Conservation (phyloP, 2,329 filamentous ascomycete species). For the Colletotrichum australisinense region DNA sequence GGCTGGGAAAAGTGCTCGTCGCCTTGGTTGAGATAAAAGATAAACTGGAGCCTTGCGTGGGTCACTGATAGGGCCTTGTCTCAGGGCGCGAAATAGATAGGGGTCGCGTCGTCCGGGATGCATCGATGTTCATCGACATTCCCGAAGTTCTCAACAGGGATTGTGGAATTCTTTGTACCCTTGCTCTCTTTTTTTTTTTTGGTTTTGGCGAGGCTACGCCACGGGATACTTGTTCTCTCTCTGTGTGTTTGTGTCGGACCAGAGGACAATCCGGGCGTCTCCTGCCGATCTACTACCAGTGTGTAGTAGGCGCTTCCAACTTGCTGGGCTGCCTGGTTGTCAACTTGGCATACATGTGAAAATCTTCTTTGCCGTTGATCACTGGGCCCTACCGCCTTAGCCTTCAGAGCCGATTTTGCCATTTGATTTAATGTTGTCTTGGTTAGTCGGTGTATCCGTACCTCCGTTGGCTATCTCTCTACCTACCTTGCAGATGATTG, state of each 20-base stretch:
- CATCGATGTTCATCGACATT: slow-evolving; percentile 18
- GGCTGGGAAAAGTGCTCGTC: slow-evolving; percentile 25
- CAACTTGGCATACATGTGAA: slow-evolving; percentile 34
- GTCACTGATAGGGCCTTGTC: slow-evolving; percentile 33
- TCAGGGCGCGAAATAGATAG: slow-evolving; percentile 23
- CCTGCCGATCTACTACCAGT: slow-evolving; percentile 27
- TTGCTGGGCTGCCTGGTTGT: slow-evolving; percentile 1
- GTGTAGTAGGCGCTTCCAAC: slow-evolving; percentile 14
- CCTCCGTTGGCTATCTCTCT: no score
- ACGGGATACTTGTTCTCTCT: not conserved
- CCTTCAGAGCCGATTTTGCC: not conserved
- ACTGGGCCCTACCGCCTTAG: not conserved
- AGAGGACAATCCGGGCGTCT: slow-evolving; percentile 25
- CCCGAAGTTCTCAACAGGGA: not conserved
- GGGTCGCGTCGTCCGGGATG: slow-evolving; percentile 10
- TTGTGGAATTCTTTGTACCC: slow-evolving; percentile 3
- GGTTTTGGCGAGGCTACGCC: slow-evolving; percentile 7
- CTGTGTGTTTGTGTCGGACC: not conserved
- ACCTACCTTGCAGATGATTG: no score
- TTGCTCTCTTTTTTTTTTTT: no score
- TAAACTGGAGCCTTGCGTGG: slow-evolving; percentile 34
- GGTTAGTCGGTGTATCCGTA: not conserved
- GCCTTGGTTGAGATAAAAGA: slow-evolving; percentile 31
- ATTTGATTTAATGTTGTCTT: not conserved
- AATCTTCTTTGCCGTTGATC: slow-evolving; percentile 13